Percentiles rank a stretch among this genome's conserved stretches.
These are phyloP conservation scores for Ophiostoma sp. DNA, from an alignment of 2,329 filamentous ascomycete genomes.

Conservation along the genomic window DNA sequence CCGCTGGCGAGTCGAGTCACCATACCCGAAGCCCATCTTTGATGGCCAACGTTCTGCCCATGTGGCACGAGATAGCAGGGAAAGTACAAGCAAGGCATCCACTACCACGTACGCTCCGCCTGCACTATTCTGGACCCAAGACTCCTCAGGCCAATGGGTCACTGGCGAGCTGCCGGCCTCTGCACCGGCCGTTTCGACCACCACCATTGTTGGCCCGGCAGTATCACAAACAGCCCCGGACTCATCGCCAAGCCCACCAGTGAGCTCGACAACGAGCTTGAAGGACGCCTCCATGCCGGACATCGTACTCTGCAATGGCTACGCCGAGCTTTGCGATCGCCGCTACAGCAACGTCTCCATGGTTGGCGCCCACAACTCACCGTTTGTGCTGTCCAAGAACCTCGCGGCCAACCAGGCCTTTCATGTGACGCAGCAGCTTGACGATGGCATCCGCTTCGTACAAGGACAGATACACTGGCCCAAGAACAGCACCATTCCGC, in stretches of 20 bases:
- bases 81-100: background rate
- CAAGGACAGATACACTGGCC: conserved; percentile 60
- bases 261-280: background rate
- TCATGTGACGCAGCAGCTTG: conserved; percentile 62
- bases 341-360: conserved; percentile 78
- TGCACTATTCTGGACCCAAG: background rate
- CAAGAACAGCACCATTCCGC: conserved; percentile 39
- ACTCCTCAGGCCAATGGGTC: background rate
- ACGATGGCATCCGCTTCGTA: conserved; percentile 66
- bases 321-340: conserved; percentile 68
- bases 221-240: background rate
- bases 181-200: background rate
- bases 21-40: background rate
- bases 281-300: background rate
- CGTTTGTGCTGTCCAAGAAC: conserved; percentile 65
- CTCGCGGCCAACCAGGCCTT: conserved; percentile 70
- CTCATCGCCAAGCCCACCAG: background rate
- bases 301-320: conserved; percentile 62
- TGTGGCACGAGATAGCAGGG: background rate
- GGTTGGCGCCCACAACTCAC: conserved; percentile 74
- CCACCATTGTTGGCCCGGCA: background rate
- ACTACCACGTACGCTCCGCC: background rate
- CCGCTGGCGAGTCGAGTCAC: background rate
- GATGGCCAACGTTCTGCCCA: background rate
- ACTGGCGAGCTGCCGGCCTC: background rate